These are phyloP conservation scores for Kodamaea nitidulidarum DNA, from an alignment of 805 yeast genomes.

Conservation along the genomic window DNA sequence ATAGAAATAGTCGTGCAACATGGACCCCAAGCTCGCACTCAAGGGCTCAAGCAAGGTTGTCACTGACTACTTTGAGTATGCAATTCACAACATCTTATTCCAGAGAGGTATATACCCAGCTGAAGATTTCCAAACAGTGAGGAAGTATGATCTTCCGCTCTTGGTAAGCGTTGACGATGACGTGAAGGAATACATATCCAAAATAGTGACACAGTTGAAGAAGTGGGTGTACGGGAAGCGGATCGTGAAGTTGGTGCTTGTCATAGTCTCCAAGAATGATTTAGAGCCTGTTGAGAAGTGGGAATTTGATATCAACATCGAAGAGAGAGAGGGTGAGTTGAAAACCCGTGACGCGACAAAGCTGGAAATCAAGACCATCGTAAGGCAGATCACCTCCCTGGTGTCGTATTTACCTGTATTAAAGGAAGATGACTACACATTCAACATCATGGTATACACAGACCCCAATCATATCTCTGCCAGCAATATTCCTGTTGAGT, in stretches of 20 bases:
- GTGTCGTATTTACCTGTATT: constrained; percentile 80
- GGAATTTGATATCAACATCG: constrained; percentile 68
- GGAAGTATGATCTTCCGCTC: constrained; percentile 75
- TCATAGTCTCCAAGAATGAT: constrained; percentile 62
- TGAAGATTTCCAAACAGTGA: constrained; percentile 74
- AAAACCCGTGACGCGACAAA: constrained; percentile 51
- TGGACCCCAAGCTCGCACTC: constrained; percentile 44
- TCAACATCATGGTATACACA: constrained; percentile 81
- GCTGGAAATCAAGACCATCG: constrained; percentile 75
- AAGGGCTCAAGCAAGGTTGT: constrained; percentile 78
- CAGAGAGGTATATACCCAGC: constrained; percentile 89
- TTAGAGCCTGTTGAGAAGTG: constrained; percentile 76
- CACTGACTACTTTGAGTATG: constrained; percentile 79
- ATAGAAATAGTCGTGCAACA: too few species aligned
- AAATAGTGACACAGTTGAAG: constrained; percentile 58
- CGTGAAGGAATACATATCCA: constrained; percentile 61
- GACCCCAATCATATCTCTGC: constrained; percentile 49
- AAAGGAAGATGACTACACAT: constrained; percentile 57
- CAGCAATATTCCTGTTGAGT: constrained; percentile 63
- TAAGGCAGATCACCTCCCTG: constrained; percentile 85
- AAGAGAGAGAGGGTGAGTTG: constrained; percentile 18
- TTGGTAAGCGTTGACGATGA: constrained; percentile 73
- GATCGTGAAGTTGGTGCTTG: constrained; percentile 65
- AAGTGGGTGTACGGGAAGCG: constrained; percentile 71
- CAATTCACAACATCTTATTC: constrained; percentile 75